Base-by-base conservation (phyloP, 1,284 basidiomycete genomes). In the Melampsora occidentalis region DNA sequence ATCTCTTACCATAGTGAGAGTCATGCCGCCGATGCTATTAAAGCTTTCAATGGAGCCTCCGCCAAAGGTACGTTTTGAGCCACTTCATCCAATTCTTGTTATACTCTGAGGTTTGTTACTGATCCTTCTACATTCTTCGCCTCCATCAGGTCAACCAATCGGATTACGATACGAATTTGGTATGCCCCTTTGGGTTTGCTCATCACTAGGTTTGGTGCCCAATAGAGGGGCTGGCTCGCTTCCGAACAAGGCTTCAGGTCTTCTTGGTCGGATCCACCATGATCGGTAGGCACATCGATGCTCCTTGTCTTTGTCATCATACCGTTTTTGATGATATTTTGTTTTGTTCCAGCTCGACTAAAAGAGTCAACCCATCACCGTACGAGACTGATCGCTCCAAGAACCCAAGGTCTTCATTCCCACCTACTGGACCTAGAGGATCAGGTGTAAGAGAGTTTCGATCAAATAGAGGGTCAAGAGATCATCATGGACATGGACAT, bases 31-130 rank as follows among this genome's bases (percentile, higher is more conserved):
- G 64, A 63, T 7, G 71, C 71, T n/a, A 18, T 73, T 3, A 64
- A 73, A 67, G 71, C 71, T 18, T 73, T 73, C 35, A 59, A 73
- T 48, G 71, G 71, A 22, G 71, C 71, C 25, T 67, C 71, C 53
- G 71, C 71, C 35, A 73, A 73, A 67, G 71, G 71, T 67, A 20
- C 0, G 49, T 67, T 22, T 22, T 22, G 33, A 4, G 18, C 46
- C 20, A 5, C 6, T 28, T 31, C 20, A 33, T 20, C 22, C 62
- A 16, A 18, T 39, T 63, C n/a, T 65, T 48, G n/a, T 31, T 10
- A 20, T 10, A 22, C n/a, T 22, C 9, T 57, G 33, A 59, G 5
- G 1, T 18, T 59, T 28, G 20, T 63, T n/a, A 18, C 59, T 28
- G 18, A 39, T 53, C 12, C n/a, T 46, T 31, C 28, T 12, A 16